phyloP scores from a whole-genome alignment of 2,329 filamentous ascomycete species.

The Monascus ruber region DNA sequence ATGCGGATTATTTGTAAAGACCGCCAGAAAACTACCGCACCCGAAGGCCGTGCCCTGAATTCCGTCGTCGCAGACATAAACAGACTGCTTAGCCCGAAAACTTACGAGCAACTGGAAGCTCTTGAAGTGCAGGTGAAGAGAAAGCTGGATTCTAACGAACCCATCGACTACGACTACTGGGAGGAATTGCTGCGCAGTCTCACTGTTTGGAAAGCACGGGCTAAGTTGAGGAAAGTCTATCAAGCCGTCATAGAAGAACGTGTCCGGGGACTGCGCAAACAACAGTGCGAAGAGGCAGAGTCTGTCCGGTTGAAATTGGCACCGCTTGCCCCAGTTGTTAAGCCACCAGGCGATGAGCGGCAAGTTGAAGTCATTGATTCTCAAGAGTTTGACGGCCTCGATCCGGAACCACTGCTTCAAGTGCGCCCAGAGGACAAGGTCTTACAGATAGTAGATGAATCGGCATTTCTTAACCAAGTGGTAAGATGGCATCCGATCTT shows the following conservation, averaged over 20 bases:
- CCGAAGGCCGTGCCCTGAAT: slow-evolving; percentile 64
- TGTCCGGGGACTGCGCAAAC: slow-evolving; percentile 52
- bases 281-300: slow-evolving; percentile 57
- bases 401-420: slow-evolving; percentile 57
- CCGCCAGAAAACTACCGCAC: slow-evolving; percentile 52
- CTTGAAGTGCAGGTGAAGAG: slow-evolving; percentile 76
- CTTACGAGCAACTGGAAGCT: slow-evolving; percentile 71
- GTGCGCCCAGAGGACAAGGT: slow-evolving; percentile 52
- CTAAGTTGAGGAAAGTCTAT: slow-evolving; percentile 67
- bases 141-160: slow-evolving; percentile 79
- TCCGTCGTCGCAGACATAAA: slow-evolving; percentile 84
- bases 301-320: slow-evolving; percentile 43
- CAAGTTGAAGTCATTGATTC: slow-evolving; percentile 7
- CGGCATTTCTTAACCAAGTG: slow-evolving; percentile 46
- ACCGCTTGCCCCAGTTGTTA: slow-evolving; percentile 33
- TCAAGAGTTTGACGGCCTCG: slow-evolving; percentile 37
- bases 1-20: slow-evolving; percentile 76
- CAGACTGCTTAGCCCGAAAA: slow-evolving; percentile 72
- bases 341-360: slow-evolving; percentile 5
- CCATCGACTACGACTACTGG: slow-evolving; percentile 97
- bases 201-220: slow-evolving; percentile 82
- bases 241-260: slow-evolving; percentile 62
- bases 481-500: slow-evolving; percentile 22
- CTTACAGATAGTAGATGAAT: slow-evolving; percentile 47
- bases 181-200: slow-evolving; percentile 79